Evolutionary conservation across 805 yeast species (phyloP).

Genomic region (Ogataea sp.): DNA sequence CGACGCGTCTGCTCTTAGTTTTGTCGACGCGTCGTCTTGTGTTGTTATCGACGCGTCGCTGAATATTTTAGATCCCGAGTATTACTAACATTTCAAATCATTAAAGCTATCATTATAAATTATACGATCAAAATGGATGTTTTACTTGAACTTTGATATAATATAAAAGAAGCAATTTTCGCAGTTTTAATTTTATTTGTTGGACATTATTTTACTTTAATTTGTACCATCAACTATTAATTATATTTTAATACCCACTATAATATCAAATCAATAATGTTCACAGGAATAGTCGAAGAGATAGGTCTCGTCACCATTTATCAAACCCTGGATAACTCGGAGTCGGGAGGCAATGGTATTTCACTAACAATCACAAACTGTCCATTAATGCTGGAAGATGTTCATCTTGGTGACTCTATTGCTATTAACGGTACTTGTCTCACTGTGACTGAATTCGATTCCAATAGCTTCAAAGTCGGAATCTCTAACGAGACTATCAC

Average conservation of each 20-base stretch:
- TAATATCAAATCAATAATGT: constrained; percentile 41
- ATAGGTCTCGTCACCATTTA: constrained; percentile 58
- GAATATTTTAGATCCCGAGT: too few relatives aligned
- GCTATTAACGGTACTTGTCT: constrained; percentile 85
- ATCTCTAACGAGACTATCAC: constrained; percentile 87
- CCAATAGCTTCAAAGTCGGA: constrained; percentile 72
- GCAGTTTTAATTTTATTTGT: too few relatives aligned
- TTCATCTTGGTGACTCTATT: constrained; percentile 90
- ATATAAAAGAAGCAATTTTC: too few relatives aligned
- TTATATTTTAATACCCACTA: neutral
- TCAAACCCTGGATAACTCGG: constrained; percentile 35
- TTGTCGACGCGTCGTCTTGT: too few relatives aligned
- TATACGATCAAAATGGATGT: too few relatives aligned
- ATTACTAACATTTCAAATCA: too few relatives aligned
- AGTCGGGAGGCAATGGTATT: constrained; percentile 66
- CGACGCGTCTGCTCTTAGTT: too few relatives aligned
- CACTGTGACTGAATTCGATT: constrained; percentile 76
- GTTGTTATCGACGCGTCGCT: too few relatives aligned
- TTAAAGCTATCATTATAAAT: too few relatives aligned
- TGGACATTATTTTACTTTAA: neutral
- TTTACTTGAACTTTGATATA: too few relatives aligned
- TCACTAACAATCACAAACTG: constrained; percentile 62
- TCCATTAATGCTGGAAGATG: constrained; percentile 58
- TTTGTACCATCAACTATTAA: too few relatives aligned
- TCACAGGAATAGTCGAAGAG: constrained; percentile 87